Evolutionary conservation across 495 filamentous ascomycete genomes (phyloP).

Genomic region (Trichoderma parareesei): DNA sequence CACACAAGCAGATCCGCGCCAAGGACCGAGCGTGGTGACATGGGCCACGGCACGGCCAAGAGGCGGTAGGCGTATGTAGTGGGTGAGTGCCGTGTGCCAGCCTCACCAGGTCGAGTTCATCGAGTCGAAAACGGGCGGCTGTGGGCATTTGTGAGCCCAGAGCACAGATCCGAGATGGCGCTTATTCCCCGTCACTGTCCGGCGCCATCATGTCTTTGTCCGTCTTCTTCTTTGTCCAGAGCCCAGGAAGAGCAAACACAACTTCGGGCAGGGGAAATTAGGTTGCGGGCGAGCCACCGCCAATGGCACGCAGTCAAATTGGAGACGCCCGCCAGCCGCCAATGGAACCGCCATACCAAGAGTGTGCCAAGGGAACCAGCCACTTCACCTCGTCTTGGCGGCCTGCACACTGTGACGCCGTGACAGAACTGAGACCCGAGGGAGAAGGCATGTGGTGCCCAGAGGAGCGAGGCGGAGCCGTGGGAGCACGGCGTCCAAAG

Average conservation of each 20-base stretch:
- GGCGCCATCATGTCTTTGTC: background rate
- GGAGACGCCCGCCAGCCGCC: background rate
- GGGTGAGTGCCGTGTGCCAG: too few relatives aligned
- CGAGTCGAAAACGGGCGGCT: too few relatives aligned
- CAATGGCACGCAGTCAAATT: conserved; percentile 1
- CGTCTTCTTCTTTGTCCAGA: background rate
- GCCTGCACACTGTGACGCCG: background rate
- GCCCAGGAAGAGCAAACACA: background rate
- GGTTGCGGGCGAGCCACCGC: background rate
- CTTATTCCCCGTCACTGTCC: background rate
- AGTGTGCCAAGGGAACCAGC: background rate
- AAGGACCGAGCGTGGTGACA: background rate
- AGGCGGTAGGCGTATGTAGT: background rate
- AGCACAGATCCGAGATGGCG: too few relatives aligned
- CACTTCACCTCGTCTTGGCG: background rate
- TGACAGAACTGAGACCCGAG: background rate
- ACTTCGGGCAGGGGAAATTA: background rate
- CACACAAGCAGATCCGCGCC: background rate
- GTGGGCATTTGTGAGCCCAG: too few relatives aligned
- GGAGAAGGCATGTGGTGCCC: conserved; percentile 1
- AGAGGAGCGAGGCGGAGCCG: conserved; percentile 1
- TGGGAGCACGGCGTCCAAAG: background rate
- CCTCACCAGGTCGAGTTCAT: too few relatives aligned
- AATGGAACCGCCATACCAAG: conserved; percentile 2
- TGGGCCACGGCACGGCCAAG: background rate